Percentiles rank a stretch among this genome's conserved stretches.
These are phyloP conservation scores for Coffea canephora DNA, from an alignment of 257 asterid genomes.

Conservation along the genomic window DNA sequence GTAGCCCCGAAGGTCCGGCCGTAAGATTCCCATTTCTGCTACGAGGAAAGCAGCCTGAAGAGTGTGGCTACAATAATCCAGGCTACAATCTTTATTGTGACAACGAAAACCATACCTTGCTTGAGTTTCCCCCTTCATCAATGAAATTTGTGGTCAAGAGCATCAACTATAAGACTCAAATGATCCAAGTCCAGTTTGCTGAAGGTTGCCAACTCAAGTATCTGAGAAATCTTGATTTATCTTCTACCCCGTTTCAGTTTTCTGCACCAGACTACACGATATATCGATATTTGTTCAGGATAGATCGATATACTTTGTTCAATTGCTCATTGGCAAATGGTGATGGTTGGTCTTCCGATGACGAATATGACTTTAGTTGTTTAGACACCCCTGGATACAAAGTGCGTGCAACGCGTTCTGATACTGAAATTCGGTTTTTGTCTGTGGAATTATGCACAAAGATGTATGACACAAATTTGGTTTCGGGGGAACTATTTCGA, in stretches of 20 bases:
- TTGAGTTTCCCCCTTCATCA: conserved; percentile 6
- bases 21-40: conserved; percentile 18
- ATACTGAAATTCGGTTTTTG: neutral
- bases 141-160: neutral
- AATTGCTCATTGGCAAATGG: neutral
- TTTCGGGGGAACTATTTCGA: neutral
- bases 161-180: conserved; percentile 5
- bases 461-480: conserved; percentile 1
- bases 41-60: neutral
- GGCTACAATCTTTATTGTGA: conserved; percentile 8
- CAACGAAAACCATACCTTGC: neutral
- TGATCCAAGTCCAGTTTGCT: neutral
- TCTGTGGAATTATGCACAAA: conserved; percentile 10
- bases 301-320: neutral
- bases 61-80: conserved; percentile 11
- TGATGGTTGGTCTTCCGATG: accelerated
- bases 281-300: no score
- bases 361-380: neutral
- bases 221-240: neutral
- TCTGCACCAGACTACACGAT: no score
- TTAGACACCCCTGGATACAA: conserved; percentile 9
- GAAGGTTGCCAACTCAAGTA: neutral
- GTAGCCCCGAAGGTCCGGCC: neutral
- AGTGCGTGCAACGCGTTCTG: neutral
- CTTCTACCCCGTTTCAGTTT: conserved; percentile 12